Evolutionary conservation across 2,329 filamentous ascomycete species (phyloP).

Genomic region (Colletotrichum viniferum): DNA sequence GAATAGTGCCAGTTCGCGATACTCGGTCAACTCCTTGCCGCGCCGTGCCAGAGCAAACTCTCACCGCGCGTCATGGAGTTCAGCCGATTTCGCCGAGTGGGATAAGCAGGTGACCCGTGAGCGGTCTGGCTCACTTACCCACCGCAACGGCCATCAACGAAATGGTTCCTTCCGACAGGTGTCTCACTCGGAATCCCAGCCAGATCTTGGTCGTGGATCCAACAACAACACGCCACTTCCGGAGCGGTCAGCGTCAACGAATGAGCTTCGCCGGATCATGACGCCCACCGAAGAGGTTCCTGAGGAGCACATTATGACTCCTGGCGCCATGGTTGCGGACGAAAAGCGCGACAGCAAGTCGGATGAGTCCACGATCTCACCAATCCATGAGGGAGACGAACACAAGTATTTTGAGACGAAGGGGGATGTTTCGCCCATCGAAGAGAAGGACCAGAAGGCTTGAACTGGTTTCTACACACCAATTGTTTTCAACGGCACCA

Average conservation of each 20-base stretch:
- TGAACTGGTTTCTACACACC: neutral
- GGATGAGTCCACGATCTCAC: neutral
- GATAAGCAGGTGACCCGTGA: conserved; percentile 27
- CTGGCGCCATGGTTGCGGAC: neutral
- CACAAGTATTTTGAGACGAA: neutral
- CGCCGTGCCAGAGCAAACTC: conserved; percentile 45
- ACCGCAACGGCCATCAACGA: conserved; percentile 26
- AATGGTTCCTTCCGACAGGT: conserved; percentile 30
- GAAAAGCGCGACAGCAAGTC: neutral
- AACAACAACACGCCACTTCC: neutral
- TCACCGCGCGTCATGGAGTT: conserved; percentile 57
- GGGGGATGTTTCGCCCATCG: neutral
- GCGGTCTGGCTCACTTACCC: conserved; percentile 22
- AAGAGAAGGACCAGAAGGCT: neutral
- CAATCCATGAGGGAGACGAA: conserved; percentile 17
- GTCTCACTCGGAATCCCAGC: conserved; percentile 11
- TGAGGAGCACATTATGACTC: conserved; percentile 20
- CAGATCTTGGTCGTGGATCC: neutral
- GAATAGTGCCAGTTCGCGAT: conserved; percentile 49
- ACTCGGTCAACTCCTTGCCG: conserved; percentile 51
- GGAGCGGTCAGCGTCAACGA: conserved; percentile 1
- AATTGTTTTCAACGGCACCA: neutral
- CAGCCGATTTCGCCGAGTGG: conserved; percentile 52
- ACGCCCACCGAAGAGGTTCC: conserved; percentile 25
- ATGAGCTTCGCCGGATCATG: conserved; percentile 23